Evolutionary conservation across 192 early-diverging fungal species (phyloP).

Genomic region (Coemansia sp.): DNA sequence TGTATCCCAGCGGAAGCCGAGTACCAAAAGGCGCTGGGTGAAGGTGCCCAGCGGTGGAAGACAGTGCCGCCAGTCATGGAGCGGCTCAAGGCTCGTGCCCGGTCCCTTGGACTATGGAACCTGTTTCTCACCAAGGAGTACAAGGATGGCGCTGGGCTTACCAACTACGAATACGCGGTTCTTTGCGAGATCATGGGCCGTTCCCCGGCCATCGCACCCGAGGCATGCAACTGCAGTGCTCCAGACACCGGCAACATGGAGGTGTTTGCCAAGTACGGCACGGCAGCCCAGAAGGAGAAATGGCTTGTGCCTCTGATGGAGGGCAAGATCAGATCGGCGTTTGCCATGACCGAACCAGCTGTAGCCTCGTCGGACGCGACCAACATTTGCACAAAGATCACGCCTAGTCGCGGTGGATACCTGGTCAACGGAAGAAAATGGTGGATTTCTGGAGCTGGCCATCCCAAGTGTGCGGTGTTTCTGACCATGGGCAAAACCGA

Average conservation of each 20-base stretch:
- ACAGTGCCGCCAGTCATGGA: slow-evolving; percentile 84
- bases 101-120: slow-evolving; percentile 92
- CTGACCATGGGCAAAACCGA: slow-evolving; percentile 88
- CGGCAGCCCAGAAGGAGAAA: slow-evolving; percentile 72
- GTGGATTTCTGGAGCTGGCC: slow-evolving; percentile 98
- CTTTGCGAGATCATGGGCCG: slow-evolving; percentile 91
- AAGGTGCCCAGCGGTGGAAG: slow-evolving; percentile 80
- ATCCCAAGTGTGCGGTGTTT: slow-evolving; percentile 91
- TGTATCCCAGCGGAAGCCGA: slow-evolving; percentile 91
- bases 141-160: slow-evolving; percentile 79
- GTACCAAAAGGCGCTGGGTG: slow-evolving; percentile 71
- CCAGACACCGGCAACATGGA: slow-evolving; percentile 99
- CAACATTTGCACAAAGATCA: slow-evolving; percentile 88
- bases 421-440: slow-evolving; percentile 87
- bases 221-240: slow-evolving; percentile 90
- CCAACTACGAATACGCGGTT: slow-evolving; percentile 91
- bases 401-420: slow-evolving; percentile 63
- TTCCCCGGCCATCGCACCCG: slow-evolving; percentile 77
- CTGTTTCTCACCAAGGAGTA: slow-evolving; percentile 84
- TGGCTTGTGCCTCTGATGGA: slow-evolving; percentile 83
- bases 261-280: slow-evolving; percentile 95
- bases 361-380: slow-evolving; percentile 97
- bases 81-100: slow-evolving; percentile 84
- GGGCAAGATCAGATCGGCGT: slow-evolving; percentile 92
- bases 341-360: slow-evolving; percentile 97